Base-by-base conservation (phyloP, 1,139 yeast genomes). In the Hanseniaspora sp. region DNA sequence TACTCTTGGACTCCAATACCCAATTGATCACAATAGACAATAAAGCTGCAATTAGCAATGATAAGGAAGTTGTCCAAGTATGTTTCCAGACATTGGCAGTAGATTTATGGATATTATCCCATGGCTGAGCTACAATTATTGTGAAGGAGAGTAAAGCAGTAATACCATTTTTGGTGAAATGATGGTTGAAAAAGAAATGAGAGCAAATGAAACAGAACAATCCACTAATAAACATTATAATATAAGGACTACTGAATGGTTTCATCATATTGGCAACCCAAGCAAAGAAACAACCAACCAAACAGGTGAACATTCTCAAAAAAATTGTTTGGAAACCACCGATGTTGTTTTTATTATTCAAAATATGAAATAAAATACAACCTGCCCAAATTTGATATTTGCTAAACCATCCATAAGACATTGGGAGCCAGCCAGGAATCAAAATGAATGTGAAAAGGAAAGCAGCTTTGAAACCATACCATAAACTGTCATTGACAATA, bases 1-100 rank as follows among this genome's bases (percentile, higher is more conserved):
- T 76, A 28, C 68, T 68, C 60, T 74, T 74, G 1, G 79, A 76
- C 78, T 79, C 75, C 18, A 75, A 62, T 1, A 74, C 53, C 77
- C 78, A 74, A 56, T 71, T 73, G 3, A 73, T 63, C 1, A 71
- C 58, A 38, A 73, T 64, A 0, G 78, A 64, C 0, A 69, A 57
- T 11, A 68, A 41, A 6, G 74, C 61, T 7, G 77, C 75, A 23
- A 73, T 66, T 17, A 74, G 59, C 1, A 75, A 60, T 6, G 75
- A 65, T 2, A 71, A 55, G 3, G 74, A 69, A 0, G 72, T 66
- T 0, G 69, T 64, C 77, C 77, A 74, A 0, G 73, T 67, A 39
- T 63, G 62, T 52, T 69, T 64, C 69, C 71, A 71, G 29, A 70
- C 63, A 1, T 48, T 55, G 1, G 58, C 59, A 1, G 67, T 61